Base-by-base conservation (phyloP, 768 basidiomycete species). In the Lactarius tabidus region DNA sequence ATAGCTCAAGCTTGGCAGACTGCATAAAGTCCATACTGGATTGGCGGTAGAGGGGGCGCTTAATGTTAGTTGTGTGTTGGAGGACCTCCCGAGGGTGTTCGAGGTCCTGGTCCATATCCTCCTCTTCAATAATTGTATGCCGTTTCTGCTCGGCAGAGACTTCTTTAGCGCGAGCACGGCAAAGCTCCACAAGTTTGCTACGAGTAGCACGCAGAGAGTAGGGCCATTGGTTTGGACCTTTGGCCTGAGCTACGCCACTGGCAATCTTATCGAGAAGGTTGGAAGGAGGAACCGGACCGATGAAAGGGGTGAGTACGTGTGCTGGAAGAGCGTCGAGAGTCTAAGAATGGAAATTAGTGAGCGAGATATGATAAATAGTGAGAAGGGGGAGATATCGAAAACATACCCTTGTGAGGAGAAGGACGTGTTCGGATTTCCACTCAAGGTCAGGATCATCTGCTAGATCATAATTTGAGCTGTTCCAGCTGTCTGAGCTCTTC, bases 221-320 rank as follows among this genome's bases (percentile, higher is more conserved):
- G 1, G 89, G 88, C 92, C 91, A 94, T 63, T 90, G 90, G 36
- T 79, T 75, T 17, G 88, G 82, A 6, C 88, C 90, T 72, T 92
- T 92, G 58, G 88, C 87, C 33, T 88, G 79, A 10, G 82, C 77
- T 66, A 94, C 85, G 59, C 90, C 86, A 17, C 89, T 85, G 14
- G 92, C 90, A 69, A 94, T 86, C 78, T 90, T 91, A 75, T 94
- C 91, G 65, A 94, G 85, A 26, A 93, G 83, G 74, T 93, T 93
- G 17, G 89, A 86, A 36, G 91, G 91, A 1, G 92, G 92, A 23
- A 93, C 84, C 53, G 86, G 82, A 35, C 92, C 91, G 68, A 89
- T 87, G 80, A 91, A 93, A 60, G 91, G 92, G 18, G 92, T 93
- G 74, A 91, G 80, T n/a, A 94, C 83, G 70, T 93, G 90, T 7